Evolutionary conservation across 169 alveolate species (phyloP).

Genomic region (Sarcocystis neurona): DNA sequence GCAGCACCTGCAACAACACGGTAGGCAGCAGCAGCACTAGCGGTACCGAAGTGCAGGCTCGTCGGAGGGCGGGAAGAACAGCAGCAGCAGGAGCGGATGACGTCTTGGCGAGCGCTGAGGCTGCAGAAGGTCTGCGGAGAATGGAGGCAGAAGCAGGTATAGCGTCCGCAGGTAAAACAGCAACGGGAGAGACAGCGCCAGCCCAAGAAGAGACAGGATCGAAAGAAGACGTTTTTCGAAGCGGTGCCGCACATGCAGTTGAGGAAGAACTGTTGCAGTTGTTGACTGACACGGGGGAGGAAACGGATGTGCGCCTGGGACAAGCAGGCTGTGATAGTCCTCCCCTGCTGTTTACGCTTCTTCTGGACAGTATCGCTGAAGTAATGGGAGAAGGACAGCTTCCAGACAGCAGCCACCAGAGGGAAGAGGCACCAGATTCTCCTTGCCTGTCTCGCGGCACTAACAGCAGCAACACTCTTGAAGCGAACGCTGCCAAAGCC

Average conservation of each 20-base stretch:
- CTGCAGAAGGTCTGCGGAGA: no score
- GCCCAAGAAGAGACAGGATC: no score
- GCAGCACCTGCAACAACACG: neutral
- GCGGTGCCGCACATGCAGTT: no score
- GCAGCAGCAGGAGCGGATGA: neutral
- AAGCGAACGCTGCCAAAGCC: neutral
- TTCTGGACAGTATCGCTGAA: neutral
- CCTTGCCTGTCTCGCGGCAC: conserved; percentile 8
- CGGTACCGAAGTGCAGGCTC: neutral
- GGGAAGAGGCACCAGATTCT: no score
- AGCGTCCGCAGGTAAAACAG: no score
- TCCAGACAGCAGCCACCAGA: no score
- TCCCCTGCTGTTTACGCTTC: neutral
- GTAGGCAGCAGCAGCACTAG: neutral
- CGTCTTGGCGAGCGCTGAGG: neutral
- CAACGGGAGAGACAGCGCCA: no score
- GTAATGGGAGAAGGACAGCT: no score
- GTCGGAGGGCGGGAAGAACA: conserved; percentile 3
- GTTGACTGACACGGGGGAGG: no score
- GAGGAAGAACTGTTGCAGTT: no score
- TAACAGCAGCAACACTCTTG: neutral
- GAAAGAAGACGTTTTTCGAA: no score
- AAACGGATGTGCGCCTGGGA: neutral
- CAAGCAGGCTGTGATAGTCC: conserved; percentile 2
- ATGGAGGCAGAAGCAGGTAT: no score